These are phyloP conservation scores for Naganishia sp. DNA, from an alignment of 1,284 basidiomycete species.

Conservation along the genomic window DNA sequence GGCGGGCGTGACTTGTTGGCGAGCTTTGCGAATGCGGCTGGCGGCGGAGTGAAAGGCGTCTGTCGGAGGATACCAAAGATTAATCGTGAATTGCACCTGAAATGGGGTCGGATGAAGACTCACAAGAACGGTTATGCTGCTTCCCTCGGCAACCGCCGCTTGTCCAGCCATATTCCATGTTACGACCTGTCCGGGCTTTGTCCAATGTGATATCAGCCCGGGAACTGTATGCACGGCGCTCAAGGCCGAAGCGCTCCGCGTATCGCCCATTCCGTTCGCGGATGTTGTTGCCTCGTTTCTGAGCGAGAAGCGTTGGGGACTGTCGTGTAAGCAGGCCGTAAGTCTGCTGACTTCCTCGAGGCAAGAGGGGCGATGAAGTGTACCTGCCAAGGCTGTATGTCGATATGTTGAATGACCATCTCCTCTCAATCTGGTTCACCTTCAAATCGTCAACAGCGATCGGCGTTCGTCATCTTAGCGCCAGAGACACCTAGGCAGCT, in stretches of 20 bases:
- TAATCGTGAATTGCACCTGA: not conserved
- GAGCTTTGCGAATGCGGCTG: conserved; percentile 2
- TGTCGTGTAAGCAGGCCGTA: too few species aligned
- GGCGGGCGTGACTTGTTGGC: conserved; percentile 20
- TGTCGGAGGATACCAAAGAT: not conserved
- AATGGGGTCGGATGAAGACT: not conserved
- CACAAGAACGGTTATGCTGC: conserved; percentile 12
- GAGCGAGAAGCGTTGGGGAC: not conserved
- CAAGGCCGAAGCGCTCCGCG: not conserved
- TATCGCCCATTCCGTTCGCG: not conserved
- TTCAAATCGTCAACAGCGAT: conserved; percentile 8
- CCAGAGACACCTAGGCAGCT: not conserved
- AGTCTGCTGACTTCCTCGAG: too few species aligned
- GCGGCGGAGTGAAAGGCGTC: conserved; percentile 20
- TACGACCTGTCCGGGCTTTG: conserved; percentile 14
- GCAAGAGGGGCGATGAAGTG: not conserved
- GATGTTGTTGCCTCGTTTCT: not conserved
- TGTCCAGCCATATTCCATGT: conserved; percentile 24
- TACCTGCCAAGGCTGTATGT: not conserved
- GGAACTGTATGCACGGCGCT: conserved; percentile 17
- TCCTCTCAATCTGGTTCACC: not conserved
- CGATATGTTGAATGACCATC: conserved; percentile 21
- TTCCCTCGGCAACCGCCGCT: conserved; percentile 6
- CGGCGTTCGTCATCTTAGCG: conserved; percentile 17
- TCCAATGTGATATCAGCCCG: conserved; percentile 16